Percentiles rank a stretch among this genome's conserved stretches.
phyloP scores from a whole-genome alignment of 1,139 yeast genomes.

The Kurtzmaniella quercitrusa region DNA sequence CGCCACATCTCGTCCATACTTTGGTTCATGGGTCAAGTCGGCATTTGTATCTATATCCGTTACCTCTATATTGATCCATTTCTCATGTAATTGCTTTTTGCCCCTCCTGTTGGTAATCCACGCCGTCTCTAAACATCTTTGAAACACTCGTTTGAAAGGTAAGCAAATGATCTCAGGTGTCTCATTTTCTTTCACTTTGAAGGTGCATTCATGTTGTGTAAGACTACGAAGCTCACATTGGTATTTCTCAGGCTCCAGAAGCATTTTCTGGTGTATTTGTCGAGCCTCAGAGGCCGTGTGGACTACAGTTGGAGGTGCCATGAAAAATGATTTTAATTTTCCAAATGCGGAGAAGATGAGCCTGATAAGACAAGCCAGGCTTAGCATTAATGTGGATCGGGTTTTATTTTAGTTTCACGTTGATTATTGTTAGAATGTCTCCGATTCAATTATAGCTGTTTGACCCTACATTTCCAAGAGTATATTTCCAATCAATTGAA shows the following conservation, averaged over 20 bases:
- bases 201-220: slow-evolving; percentile 50
- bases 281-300: slow-evolving; percentile 27
- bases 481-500: background rate
- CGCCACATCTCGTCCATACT: slow-evolving; percentile 25
- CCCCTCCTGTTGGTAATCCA: slow-evolving; percentile 20
- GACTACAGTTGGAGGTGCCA: slow-evolving; percentile 51
- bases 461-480: background rate
- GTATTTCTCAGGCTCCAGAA: slow-evolving; percentile 29
- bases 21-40: slow-evolving; percentile 18
- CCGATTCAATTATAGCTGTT: background rate
- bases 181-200: slow-evolving; percentile 22
- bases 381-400: no score
- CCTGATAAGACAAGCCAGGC: background rate
- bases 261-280: slow-evolving; percentile 22
- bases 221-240: slow-evolving; percentile 41
- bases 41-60: slow-evolving; percentile 36
- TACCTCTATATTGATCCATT: slow-evolving; percentile 43
- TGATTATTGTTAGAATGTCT: no score
- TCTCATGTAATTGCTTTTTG: slow-evolving; percentile 19
- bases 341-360: background rate
- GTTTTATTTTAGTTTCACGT: no score
- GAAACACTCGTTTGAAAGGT: slow-evolving; percentile 52
- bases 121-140: slow-evolving; percentile 38
- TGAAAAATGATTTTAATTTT: slow-evolving; percentile 11
- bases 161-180: slow-evolving; percentile 46